A percentile compares a stretch with the other conserved stretches of the same genome.
phyloP scores from a whole-genome alignment of 495 filamentous ascomycete species.

The Bombardia bombarda region DNA sequence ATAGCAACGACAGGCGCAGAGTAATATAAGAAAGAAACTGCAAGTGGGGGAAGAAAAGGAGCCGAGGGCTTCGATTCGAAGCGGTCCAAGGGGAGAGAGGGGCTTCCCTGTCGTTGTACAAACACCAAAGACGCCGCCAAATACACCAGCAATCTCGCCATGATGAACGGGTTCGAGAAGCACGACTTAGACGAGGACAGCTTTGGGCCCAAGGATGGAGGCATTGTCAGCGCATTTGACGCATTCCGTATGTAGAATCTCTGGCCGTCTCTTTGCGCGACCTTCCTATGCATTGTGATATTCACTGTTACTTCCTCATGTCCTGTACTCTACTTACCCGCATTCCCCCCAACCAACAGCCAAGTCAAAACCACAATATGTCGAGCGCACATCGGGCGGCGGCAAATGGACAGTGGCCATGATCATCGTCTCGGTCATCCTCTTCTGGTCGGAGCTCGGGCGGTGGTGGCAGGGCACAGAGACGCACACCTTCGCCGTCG shows the following conservation, averaged over 20 bases:
- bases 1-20: too few species aligned
- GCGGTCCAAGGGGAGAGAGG: background rate
- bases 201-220: slow-evolving; percentile 63
- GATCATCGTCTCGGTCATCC: slow-evolving; percentile 57
- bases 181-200: slow-evolving; percentile 66
- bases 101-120: background rate
- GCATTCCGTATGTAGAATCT: slow-evolving; percentile 72
- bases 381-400: slow-evolving; percentile 69
- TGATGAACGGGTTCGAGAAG: slow-evolving; percentile 54
- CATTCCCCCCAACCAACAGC: slow-evolving; percentile 46
- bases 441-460: slow-evolving; percentile 66
- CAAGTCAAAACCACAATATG: slow-evolving; percentile 93
- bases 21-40: too few species aligned
- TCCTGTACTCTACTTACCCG: background rate
- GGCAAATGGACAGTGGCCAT: slow-evolving; percentile 91
- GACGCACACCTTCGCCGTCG: slow-evolving; percentile 84
- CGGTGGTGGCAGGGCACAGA: slow-evolving; percentile 81
- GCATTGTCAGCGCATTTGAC: slow-evolving; percentile 81
- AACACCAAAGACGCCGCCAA: background rate
- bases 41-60: background rate
- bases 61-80: background rate
- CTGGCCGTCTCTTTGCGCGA: background rate
- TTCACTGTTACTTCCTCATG: background rate
- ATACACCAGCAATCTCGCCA: slow-evolving; percentile 3
- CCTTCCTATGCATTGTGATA: background rate